Base-by-base conservation (phyloP, 148 eudicot genomes). In the Salicornia ramosissima region DNA sequence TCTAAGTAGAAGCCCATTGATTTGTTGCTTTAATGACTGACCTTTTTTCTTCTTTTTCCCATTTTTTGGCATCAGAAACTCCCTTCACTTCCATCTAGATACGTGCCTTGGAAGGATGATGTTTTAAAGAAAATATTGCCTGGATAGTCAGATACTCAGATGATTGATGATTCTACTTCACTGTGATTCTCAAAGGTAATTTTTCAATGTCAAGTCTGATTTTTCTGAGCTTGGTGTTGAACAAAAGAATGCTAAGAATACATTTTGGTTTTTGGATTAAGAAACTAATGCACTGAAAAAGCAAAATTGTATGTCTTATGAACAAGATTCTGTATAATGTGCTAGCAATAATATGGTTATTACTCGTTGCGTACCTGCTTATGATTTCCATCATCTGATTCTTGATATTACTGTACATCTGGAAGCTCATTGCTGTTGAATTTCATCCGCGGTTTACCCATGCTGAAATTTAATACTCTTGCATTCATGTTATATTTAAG, bases 401-500 rank as follows among this genome's bases (percentile, higher is more conserved):
- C 19, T 40, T 63, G 50, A 31, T 51, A 46, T 68, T 68, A 72
- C 70, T 76, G 47, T 73, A 80, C 82, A 82, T 86, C 86, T 77
- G 82, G 80, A 42, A 85, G 67, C 33, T 87, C 89, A 15, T 57
- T 87, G 84, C 91, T 85, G 77, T 64, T 83, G 65, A 93, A 88
- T 18, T 90, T 90, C 61, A 93, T 77, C 2, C 98, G 77, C 3
- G 98, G 98, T 65, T 90, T 93, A 12, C 98, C 95, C 98, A 78
- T 78, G 54, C 80, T 72, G 69, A 72, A 78, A 83, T 93, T 93
- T 31, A 93, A 75, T 19, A 93, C 96, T 75, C 82, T 81, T 22
- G 85, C 87, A 62, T 90, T 83, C 96, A 93, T 93, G 81, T 93
- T 93, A 80, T 93, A 93, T 69, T 82, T 83, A 71, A 90, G 90